These are phyloP conservation scores for Pleurotus cornucopiae DNA, from an alignment of 768 basidiomycete genomes.

Conservation along the genomic window DNA sequence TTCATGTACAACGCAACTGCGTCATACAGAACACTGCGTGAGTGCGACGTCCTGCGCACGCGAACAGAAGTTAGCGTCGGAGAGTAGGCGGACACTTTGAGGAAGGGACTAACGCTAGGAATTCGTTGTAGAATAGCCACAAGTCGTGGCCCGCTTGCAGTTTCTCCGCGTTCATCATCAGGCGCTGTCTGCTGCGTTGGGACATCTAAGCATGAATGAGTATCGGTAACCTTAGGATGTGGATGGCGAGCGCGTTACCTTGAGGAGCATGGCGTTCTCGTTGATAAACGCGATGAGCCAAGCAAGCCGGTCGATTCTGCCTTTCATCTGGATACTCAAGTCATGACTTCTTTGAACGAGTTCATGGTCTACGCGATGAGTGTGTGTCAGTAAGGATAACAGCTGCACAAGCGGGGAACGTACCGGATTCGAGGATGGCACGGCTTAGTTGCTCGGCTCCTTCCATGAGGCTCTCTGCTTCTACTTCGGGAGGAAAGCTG, in stretches of 20 bases:
- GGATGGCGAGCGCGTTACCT: slow-evolving; percentile 39
- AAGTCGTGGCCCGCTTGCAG: slow-evolving; percentile 76
- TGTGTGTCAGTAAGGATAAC: background rate
- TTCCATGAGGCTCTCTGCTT: slow-evolving; percentile 74
- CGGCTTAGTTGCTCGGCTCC: slow-evolving; percentile 74
- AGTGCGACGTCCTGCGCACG: slow-evolving; percentile 43
- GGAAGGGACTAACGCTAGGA: slow-evolving; percentile 46
- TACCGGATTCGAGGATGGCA: slow-evolving; percentile 72
- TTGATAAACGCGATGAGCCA: slow-evolving; percentile 91
- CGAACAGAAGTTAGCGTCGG: background rate
- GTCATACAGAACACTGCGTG: slow-evolving; percentile 63
- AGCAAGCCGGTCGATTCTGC: slow-evolving; percentile 69
- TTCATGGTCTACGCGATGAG: slow-evolving; percentile 46
- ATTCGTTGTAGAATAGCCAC: slow-evolving; percentile 74
- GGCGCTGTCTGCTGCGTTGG: slow-evolving; percentile 66
- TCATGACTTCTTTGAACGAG: slow-evolving; percentile 77
- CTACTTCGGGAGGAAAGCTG: slow-evolving; percentile 75
- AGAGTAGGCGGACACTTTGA: background rate
- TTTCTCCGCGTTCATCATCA: slow-evolving; percentile 84
- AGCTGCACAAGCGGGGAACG: background rate
- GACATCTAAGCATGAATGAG: slow-evolving; percentile 55
- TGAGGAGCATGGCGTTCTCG: slow-evolving; percentile 73
- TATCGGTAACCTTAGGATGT: background rate
- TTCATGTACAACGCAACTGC: slow-evolving; percentile 68
- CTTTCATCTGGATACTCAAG: slow-evolving; percentile 69